Conservation (phyloP, 768 basidiomycete species). For the Boletus pseudopeckii region DNA sequence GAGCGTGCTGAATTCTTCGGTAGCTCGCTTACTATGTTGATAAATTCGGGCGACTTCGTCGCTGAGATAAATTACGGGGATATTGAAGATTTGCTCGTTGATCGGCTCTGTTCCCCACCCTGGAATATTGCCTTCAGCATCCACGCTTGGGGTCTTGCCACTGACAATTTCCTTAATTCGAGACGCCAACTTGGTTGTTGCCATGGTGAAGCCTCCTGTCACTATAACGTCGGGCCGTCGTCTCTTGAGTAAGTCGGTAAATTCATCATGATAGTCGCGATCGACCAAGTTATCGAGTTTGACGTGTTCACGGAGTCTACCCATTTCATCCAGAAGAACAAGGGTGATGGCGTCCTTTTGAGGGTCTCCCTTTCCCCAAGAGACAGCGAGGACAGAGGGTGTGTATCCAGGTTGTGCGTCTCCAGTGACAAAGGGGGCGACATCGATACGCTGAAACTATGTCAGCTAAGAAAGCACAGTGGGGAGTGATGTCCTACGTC, state of each 20-base stretch:
- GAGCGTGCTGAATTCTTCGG: constrained; percentile 77
- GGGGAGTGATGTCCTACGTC: constrained; percentile 47
- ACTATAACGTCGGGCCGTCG: constrained; percentile 86
- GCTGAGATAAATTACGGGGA: constrained; percentile 76
- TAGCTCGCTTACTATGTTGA: constrained; percentile 83
- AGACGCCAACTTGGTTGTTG: constrained; percentile 67
- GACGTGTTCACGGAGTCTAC: constrained; percentile 85
- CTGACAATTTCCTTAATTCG: constrained; percentile 57
- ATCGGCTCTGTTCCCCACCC: constrained; percentile 29
- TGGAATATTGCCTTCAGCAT: constrained; percentile 16
- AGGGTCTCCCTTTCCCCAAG: constrained; percentile 95
- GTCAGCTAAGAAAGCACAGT: constrained; percentile 10
- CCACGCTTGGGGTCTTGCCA: constrained; percentile 26
- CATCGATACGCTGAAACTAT: constrained; percentile 67
- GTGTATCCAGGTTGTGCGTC: constrained; percentile 68
- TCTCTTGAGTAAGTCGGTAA: constrained; percentile 76
- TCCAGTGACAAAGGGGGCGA: constrained; percentile 65
- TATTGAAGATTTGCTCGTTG: constrained; percentile 49
- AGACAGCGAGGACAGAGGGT: constrained; percentile 81
- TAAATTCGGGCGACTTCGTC: constrained; percentile 95
- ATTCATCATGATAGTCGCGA: constrained; percentile 62
- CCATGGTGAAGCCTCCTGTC: constrained; percentile 83
- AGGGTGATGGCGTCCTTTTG: constrained; percentile 84
- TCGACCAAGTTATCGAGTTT: constrained; percentile 87
- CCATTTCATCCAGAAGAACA: constrained; percentile 83